Base-by-base conservation (phyloP, 495 filamentous ascomycete genomes). In the Hypoxylon subgilvum region DNA sequence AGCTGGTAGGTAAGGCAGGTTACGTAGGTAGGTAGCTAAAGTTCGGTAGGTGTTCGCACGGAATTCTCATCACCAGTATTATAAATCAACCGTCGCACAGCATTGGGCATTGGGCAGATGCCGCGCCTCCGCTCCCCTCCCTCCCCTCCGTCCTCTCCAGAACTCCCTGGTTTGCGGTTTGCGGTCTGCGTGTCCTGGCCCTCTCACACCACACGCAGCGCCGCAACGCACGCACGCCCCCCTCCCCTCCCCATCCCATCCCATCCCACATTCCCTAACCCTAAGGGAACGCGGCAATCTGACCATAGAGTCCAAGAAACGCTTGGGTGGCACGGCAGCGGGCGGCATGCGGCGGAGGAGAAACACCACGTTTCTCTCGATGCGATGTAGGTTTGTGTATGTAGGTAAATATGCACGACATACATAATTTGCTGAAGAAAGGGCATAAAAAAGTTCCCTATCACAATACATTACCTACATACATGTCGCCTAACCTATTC, bases 361-460 rank as follows among this genome's bases (percentile, higher is more conserved):
- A 64, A 59, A 64, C 61, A 64, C 61, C 61, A 64, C 61, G 61
- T 64, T 64, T 64, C n/a, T n/a, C n/a, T n/a, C 61, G 49, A 57
- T 52, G 54, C 50, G 44, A 49, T 27, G 18, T 8, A 6, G 49
- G 8, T n/a, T n/a, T n/a, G 23, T 3, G 23, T 8, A 27, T 27
- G 23, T n/a, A n/a, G n/a, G 23, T 27, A 27, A 4, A 8, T 23
- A 55, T 59, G 54, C 61, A 64, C 55, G 40, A 54, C 50, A 64
- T 55, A 10, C n/a, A n/a, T n/a, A n/a, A n/a, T n/a, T n/a, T n/a
- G n/a, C n/a, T n/a, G n/a, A n/a, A n/a, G n/a, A n/a, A n/a, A n/a
- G n/a, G n/a, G n/a, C n/a, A n/a, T n/a, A n/a, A n/a, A n/a, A n/a
- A n/a, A n/a, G n/a, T n/a, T n/a, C n/a, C n/a, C n/a, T n/a, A n/a